Percentiles rank a stretch among this genome's conserved stretches.
phyloP scores from a whole-genome alignment of 2,329 filamentous ascomycete species.

The Dryadomyces quercivorus region DNA sequence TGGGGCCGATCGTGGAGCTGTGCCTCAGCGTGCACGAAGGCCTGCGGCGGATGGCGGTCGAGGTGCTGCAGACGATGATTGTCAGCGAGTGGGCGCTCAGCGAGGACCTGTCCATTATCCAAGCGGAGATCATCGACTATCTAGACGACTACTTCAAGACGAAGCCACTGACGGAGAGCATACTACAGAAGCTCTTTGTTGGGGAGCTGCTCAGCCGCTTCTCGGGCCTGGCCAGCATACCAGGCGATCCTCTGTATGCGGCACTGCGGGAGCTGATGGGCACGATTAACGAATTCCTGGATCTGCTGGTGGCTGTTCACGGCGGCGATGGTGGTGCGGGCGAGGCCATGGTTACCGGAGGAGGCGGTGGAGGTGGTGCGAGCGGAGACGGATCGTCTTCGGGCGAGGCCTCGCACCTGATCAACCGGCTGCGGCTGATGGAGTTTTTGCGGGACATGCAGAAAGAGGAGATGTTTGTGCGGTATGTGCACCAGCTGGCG shows the following conservation, averaged over 20 bases:
- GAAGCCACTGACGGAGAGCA: conserved; percentile 75
- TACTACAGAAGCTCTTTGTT: conserved; percentile 87
- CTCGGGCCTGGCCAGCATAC: conserved; percentile 50
- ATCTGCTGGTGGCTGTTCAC: conserved; percentile 82
- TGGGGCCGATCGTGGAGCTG: conserved; percentile 83
- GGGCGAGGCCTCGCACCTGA: conserved; percentile 68
- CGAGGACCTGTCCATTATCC: conserved; percentile 79
- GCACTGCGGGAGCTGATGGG: conserved; percentile 68
- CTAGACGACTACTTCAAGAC: conserved; percentile 83
- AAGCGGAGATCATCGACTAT: conserved; percentile 94
- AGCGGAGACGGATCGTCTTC: conserved; percentile 1
- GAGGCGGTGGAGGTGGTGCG: not conserved
- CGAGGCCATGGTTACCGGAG: too few relatives aligned
- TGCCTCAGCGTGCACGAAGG: conserved; percentile 94
- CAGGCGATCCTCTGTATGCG: conserved; percentile 61
- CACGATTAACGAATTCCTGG: conserved; percentile 81
- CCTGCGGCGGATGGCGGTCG: conserved; percentile 76
- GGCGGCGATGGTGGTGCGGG: conserved; percentile 46
- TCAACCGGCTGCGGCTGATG: conserved; percentile 85
- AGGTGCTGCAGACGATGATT: conserved; percentile 95
- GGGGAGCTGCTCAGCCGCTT: conserved; percentile 75
- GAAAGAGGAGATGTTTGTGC: conserved; percentile 91
- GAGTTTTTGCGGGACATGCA: conserved; percentile 95
- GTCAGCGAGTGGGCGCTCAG: conserved; percentile 96
- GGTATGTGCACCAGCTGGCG: conserved; percentile 88